Evolutionary conservation across 129 eudicot species (phyloP).

Genomic region (Flaveria robusta): DNA sequence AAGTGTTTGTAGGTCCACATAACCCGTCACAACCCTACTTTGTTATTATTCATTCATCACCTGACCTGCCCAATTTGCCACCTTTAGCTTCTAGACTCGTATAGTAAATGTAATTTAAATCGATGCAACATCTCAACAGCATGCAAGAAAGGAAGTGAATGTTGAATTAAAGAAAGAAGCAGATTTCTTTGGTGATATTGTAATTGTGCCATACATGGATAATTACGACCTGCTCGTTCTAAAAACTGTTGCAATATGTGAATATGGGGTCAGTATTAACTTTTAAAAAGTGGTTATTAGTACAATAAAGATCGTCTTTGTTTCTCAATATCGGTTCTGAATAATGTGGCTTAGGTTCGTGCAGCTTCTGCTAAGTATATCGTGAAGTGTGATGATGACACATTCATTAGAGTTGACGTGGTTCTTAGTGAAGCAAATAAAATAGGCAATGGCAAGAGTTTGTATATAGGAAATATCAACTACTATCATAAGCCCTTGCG

Average conservation of each 20-base stretch:
- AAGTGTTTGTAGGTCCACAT: neutral
- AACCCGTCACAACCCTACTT: neutral
- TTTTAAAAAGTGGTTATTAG: neutral
- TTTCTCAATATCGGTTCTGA: no score
- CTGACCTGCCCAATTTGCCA: neutral
- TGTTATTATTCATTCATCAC: neutral
- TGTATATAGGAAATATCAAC: conserved; percentile 80
- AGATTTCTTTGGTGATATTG: conserved; percentile 84
- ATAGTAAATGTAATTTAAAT: conserved; percentile 4
- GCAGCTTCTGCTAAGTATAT: conserved; percentile 67
- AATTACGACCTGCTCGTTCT: conserved; percentile 88
- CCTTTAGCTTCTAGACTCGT: neutral
- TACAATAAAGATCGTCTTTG: no score
- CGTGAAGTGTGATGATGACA: conserved; percentile 97
- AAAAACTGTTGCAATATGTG: conserved; percentile 90
- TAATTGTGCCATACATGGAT: conserved; percentile 87
- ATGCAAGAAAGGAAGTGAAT: conserved; percentile 75
- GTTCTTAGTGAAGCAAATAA: conserved; percentile 58
- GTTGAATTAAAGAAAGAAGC: conserved; percentile 83
- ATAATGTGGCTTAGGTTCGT: conserved; percentile 49
- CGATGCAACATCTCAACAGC: conserved; percentile 38
- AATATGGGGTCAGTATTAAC: conserved; percentile 68
- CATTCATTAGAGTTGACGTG: conserved; percentile 73
- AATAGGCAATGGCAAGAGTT: conserved; percentile 48
- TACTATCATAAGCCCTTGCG: conserved; percentile 81